Conservation (phyloP, 2,329 filamentous ascomycete species). For the Aspergillus hiratsukae region DNA sequence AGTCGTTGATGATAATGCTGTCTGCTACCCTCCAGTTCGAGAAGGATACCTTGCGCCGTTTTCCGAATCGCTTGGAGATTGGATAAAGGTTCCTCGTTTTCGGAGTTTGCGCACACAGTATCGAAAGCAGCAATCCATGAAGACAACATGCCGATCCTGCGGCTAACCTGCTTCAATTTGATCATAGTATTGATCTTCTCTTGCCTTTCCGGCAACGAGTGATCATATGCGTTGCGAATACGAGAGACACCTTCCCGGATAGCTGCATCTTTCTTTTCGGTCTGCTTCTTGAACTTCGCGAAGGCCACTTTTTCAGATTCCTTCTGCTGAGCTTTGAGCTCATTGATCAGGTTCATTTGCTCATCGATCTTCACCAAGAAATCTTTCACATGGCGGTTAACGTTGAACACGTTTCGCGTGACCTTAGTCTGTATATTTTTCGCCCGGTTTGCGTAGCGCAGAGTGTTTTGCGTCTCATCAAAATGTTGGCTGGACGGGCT, state of each 20-base stretch:
- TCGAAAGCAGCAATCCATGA: conserved; percentile 94
- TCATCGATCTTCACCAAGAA: conserved; percentile 99
- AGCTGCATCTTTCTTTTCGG: conserved; percentile 73
- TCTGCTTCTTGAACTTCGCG: conserved; percentile 84
- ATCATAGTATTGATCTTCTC: conserved; percentile 77
- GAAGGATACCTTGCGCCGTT: conserved; percentile 79
- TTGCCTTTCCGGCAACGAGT: conserved; percentile 69
- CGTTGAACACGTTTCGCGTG: conserved; percentile 98
- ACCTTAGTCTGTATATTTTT: conserved; percentile 99
- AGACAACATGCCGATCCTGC: conserved; percentile 78
- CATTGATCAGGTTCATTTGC: conserved; percentile 94
- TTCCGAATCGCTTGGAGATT: conserved; percentile 74
- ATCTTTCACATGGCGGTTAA: conserved; percentile 98
- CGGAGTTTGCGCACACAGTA: conserved; percentile 66
- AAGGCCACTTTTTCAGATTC: conserved; percentile 79
- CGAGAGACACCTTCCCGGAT: conserved; percentile 74
- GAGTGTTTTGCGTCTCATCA: conserved; percentile 95
- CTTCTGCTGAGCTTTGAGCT: conserved; percentile 88
- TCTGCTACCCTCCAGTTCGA: conserved; percentile 83
- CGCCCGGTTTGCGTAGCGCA: conserved; percentile 93
- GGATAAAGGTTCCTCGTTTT: conserved; percentile 61
- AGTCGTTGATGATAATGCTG: conserved; percentile 86
- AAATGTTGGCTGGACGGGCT: conserved; percentile 95
- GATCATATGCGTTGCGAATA: conserved; percentile 77
- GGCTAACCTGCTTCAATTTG: conserved; percentile 75